A percentile compares a stretch with the other conserved stretches of the same genome.
phyloP scores from a whole-genome alignment of 345 rosid genomes.

The Corchorus olitorius region DNA sequence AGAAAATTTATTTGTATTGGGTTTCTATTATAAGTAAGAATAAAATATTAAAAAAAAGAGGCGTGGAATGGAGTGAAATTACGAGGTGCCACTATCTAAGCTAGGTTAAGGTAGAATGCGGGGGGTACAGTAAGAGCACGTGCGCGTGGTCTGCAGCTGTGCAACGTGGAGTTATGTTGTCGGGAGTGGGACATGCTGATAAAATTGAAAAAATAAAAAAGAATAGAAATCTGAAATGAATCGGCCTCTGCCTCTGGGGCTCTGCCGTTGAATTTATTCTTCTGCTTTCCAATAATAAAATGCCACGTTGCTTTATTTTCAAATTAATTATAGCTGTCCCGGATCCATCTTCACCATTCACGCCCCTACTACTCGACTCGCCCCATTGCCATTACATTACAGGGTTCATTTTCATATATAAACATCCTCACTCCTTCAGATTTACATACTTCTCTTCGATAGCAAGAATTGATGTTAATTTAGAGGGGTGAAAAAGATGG shows the following conservation, averaged over 20 bases:
- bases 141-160: conserved; percentile 26
- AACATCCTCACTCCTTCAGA: too few species aligned
- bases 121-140: conserved; percentile 28
- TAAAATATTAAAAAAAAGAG: neutral
- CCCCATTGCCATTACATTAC: too few species aligned
- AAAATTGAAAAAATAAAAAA: neutral
- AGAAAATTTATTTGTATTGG: too few species aligned
- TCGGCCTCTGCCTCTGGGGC: neutral
- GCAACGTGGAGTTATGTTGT: conserved; percentile 11
- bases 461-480: too few species aligned
- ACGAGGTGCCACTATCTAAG: conserved; percentile 23
- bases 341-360: too few species aligned
- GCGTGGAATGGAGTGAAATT: conserved; percentile 9
- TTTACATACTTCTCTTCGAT: too few species aligned
- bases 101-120: neutral
- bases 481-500: too few species aligned
- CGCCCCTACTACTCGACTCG: too few species aligned
- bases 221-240: neutral
- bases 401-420: too few species aligned
- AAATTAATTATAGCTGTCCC: too few species aligned
- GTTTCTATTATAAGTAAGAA: too few species aligned
- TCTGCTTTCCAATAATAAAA: neutral
- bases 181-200: neutral
- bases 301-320: neutral
- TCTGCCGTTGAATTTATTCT: neutral